Evolutionary conservation across 805 yeast genomes (phyloP).

Genomic region (Ogataea kodamae): DNA sequence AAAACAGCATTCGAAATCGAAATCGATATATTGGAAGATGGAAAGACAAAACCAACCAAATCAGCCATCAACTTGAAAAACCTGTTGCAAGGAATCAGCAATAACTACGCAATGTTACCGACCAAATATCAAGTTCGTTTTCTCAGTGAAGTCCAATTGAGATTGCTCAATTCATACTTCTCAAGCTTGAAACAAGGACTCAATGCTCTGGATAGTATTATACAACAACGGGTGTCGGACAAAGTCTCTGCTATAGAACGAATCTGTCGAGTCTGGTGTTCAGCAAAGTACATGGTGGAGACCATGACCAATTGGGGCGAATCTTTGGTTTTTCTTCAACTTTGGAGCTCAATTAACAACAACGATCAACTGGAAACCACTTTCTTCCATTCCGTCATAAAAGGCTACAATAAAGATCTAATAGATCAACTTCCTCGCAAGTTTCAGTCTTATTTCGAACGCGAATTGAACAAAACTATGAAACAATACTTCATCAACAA

Average conservation of each 20-base stretch:
- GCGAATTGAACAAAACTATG: conserved; percentile 36
- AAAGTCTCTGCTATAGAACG: conserved; percentile 34
- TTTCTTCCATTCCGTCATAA: conserved; percentile 42
- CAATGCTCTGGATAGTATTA: conserved; percentile 39
- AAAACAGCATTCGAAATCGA: conserved; percentile 56
- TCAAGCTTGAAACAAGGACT: conserved; percentile 40
- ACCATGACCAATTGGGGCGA: conserved; percentile 43
- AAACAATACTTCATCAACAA: conserved; percentile 34
- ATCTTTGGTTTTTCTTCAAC: conserved; percentile 38
- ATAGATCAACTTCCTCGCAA: conserved; percentile 28
- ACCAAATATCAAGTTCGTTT: conserved; percentile 54
- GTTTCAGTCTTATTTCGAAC: conserved; percentile 32
- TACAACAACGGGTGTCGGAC: conserved; percentile 24
- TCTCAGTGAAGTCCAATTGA: conserved; percentile 55
- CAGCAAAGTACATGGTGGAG: conserved; percentile 35
- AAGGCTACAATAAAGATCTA: conserved; percentile 34
- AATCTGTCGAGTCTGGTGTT: conserved; percentile 40
- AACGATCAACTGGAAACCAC: conserved; percentile 30
- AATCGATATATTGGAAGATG: conserved; percentile 44
- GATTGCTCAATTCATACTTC: conserved; percentile 50
- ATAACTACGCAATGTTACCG: conserved; percentile 49
- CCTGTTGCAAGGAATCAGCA: conserved; percentile 53
- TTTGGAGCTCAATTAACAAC: conserved; percentile 36
- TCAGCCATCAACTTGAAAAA: conserved; percentile 57
- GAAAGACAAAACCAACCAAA: conserved; percentile 54